Conservation (phyloP, 2,329 filamentous ascomycete genomes). For the Mollisiaceae sp. region DNA sequence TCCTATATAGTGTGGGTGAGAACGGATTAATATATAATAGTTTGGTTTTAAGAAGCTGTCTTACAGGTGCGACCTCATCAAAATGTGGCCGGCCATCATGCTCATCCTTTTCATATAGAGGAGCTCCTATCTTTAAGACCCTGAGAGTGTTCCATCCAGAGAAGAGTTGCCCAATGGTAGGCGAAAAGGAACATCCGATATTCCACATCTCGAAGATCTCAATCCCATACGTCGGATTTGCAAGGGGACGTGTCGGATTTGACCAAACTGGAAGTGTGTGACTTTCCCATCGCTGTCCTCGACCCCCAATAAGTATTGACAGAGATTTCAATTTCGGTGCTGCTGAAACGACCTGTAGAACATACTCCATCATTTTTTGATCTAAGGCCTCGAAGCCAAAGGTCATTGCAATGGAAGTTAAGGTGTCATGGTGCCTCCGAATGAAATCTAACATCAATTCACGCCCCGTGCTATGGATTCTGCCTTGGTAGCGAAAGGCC, state of each 20-base stretch:
- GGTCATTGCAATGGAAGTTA: slow-evolving; percentile 8
- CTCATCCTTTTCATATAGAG: slow-evolving; percentile 6
- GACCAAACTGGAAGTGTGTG: slow-evolving; percentile 9
- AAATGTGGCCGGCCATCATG: background rate
- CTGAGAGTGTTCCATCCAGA: slow-evolving; percentile 7
- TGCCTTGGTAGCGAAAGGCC: slow-evolving; percentile 10
- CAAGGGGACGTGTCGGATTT: background rate
- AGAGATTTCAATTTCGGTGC: slow-evolving; percentile 1
- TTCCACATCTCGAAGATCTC: slow-evolving; percentile 17
- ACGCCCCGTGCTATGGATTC: slow-evolving; percentile 6
- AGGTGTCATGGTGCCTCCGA: slow-evolving; percentile 11
- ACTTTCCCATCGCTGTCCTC: background rate
- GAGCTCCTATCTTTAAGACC: slow-evolving; percentile 15
- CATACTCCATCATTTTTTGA: slow-evolving; percentile 1
- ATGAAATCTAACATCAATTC: slow-evolving; percentile 12
- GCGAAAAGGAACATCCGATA: slow-evolving; percentile 8
- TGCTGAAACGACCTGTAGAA: background rate
- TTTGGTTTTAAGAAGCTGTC: background rate
- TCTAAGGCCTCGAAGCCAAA: slow-evolving; percentile 9
- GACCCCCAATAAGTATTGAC: background rate
- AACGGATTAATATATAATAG: background rate
- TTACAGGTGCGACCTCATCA: slow-evolving; percentile 7
- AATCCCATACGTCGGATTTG: slow-evolving; percentile 1
- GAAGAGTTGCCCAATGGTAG: slow-evolving; percentile 5
- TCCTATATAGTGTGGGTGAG: background rate